Evolutionary conservation across 305 asterid genomes (phyloP).

Genomic region (Plantago rigida): DNA sequence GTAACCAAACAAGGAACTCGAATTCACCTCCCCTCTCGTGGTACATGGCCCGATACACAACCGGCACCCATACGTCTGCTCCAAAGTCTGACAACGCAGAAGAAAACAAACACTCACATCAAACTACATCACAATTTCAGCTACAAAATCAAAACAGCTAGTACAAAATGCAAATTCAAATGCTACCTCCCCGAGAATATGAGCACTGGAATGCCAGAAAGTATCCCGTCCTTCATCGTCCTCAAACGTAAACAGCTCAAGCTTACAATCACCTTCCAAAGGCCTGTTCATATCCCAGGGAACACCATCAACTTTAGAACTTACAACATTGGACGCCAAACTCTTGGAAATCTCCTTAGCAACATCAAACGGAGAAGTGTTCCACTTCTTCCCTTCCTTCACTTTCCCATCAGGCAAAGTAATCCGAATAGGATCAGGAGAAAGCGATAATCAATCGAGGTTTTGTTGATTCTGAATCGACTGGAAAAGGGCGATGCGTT

Average conservation of each 20-base stretch:
- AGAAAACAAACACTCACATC: constrained; percentile 11
- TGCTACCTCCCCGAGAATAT: constrained; percentile 83
- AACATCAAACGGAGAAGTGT: constrained; percentile 66
- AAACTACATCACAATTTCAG: constrained; percentile 10
- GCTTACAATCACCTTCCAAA: constrained; percentile 74
- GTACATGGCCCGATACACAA: constrained; percentile 93
- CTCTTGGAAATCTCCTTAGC: constrained; percentile 85
- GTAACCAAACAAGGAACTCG: neutral
- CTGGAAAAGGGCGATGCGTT: constrained; percentile 54
- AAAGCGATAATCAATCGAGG: constrained; percentile 43
- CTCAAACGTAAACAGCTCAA: constrained; percentile 62
- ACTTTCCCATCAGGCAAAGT: constrained; percentile 60
- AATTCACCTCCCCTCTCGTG: constrained; percentile 80
- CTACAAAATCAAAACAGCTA: too few species aligned
- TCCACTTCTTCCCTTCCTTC: constrained; percentile 79
- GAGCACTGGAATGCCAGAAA: constrained; percentile 97
- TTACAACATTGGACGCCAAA: constrained; percentile 67
- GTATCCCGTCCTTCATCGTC: constrained; percentile 81
- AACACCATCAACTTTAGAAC: constrained; percentile 64
- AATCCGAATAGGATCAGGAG: constrained; percentile 56
- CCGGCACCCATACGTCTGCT: constrained; percentile 82
- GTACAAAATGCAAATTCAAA: neutral
- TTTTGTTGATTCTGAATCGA: constrained; percentile 45
- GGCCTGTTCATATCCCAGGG: constrained; percentile 85
- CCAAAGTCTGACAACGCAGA: constrained; percentile 47